Evolutionary conservation across 306 rosid species (phyloP), one percentile per base, ranked within the genome.

Genomic region (Castanea crenata): DNA sequence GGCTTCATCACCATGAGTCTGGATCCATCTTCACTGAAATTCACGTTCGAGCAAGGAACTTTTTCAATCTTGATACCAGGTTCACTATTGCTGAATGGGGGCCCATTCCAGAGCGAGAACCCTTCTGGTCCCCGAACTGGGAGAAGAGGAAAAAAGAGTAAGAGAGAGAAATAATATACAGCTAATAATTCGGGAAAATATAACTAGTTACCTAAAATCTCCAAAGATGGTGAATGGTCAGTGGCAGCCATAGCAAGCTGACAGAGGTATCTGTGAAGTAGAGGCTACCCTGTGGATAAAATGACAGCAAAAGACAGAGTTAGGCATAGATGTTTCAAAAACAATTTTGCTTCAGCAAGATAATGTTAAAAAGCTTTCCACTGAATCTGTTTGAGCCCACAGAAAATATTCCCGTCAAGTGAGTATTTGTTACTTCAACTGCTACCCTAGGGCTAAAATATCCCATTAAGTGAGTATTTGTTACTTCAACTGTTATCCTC

Each of bases 51-150:
- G 78, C 97, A 92, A 69, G 86, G 55, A 67, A 86, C 82, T 35
- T 90, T 91, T 18, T 90, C 95, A 69, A 90, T 93, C 87, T 89
- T 91, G 78, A 81, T 58, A 65, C 61, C 84, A 13, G 97, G 95
- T 74, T 90, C 84, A 49, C 86, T 91, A 78, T 84, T 76, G 76
- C 55, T 54, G 54, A 91, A 92, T 8, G 97, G 97, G 0, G 95
- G 97, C 2, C 99, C 99, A 2, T 86, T 90, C 99, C 97, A 94
- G 85, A 92, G 76, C 4, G 89, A 94, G 77, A 78, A 86, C 23
- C 90, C 89, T 64, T 92, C 98, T 0, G 94, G 93, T 49, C 82
- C 86, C 68, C 95, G 91, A 83, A 94, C 99, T 92, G 78, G 35
- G 25, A 80, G 69, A 72, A 65, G 84, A 25, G 68, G 29, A 23